Conservation (phyloP, 2,329 filamentous ascomycete genomes). For the Botrytis aclada region DNA sequence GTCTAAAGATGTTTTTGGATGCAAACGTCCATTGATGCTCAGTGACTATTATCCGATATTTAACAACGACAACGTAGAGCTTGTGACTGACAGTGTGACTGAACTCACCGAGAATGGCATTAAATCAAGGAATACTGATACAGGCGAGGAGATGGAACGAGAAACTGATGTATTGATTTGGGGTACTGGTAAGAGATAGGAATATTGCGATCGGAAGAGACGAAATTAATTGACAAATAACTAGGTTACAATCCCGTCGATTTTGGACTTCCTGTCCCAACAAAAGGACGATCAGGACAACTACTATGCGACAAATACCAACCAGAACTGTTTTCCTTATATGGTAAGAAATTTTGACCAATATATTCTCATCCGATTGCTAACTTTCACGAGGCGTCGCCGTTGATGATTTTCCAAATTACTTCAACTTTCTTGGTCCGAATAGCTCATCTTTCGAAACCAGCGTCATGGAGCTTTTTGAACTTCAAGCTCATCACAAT, state of each 20-base stretch:
- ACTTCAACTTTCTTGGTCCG: constrained; percentile 11
- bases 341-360: background rate
- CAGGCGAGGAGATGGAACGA: background rate
- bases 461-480: constrained; percentile 5
- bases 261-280: constrained; percentile 8
- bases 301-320: constrained; percentile 12
- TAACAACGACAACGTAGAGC: constrained; percentile 1
- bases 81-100: background rate
- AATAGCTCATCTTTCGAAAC: constrained; percentile 13
- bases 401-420: constrained; percentile 9
- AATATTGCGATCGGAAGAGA: background rate
- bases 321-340: constrained; percentile 11
- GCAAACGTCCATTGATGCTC: constrained; percentile 1
- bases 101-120: background rate
- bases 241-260: constrained; percentile 12
- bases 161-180: constrained; percentile 6
- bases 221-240: background rate
- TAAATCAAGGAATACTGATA: background rate
- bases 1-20: constrained; percentile 12
- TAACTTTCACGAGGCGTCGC: constrained; percentile 2
- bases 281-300: constrained; percentile 2
- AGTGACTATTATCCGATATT: constrained; percentile 6
- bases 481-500: constrained; percentile 6
- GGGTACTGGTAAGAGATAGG: background rate
- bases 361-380: background rate